phyloP scores from a whole-genome alignment of 352 stramenopile genomes.

The Globisporangium alternatum region DNA sequence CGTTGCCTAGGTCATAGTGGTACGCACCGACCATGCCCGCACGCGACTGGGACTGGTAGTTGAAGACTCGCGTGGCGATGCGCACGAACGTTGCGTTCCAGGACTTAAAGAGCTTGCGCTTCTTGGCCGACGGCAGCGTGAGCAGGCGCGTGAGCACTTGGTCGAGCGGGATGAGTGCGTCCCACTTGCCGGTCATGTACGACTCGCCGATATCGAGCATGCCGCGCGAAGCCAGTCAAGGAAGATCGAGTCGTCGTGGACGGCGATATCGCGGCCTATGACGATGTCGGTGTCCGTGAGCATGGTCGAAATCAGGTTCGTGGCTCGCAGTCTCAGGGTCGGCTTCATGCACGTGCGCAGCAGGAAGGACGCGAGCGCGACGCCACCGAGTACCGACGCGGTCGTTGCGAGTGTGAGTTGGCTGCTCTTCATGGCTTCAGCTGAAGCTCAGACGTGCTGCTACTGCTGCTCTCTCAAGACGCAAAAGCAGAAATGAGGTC shows the following conservation, averaged over 20 bases:
- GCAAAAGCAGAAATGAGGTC: too few relatives aligned
- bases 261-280: conserved; percentile 66
- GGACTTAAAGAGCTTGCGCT: conserved; percentile 78
- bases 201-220: conserved; percentile 83
- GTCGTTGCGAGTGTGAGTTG: conserved; percentile 20
- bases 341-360: conserved; percentile 58
- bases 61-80: conserved; percentile 70
- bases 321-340: conserved; percentile 49
- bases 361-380: conserved; percentile 62
- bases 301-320: conserved; percentile 76
- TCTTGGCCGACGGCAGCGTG: conserved; percentile 56
- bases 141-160: conserved; percentile 64
- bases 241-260: conserved; percentile 78
- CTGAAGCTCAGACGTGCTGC: too few relatives aligned
- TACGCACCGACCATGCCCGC: conserved; percentile 79
- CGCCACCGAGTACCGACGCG: conserved; percentile 45
- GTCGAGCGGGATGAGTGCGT: conserved; percentile 72
- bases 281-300: conserved; percentile 70
- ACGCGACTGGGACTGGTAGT: conserved; percentile 79
- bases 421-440: background rate
- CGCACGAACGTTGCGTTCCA: conserved; percentile 78
- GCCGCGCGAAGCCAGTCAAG: conserved; percentile 72
- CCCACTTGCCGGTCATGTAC: conserved; percentile 86
- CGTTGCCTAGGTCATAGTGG: conserved; percentile 88
- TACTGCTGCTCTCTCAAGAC: too few relatives aligned